A percentile compares a stretch with the other conserved stretches of the same genome.
Evolutionary conservation across 2,329 filamentous ascomycete genomes (phyloP).

Genomic region (Phoma sp.): DNA sequence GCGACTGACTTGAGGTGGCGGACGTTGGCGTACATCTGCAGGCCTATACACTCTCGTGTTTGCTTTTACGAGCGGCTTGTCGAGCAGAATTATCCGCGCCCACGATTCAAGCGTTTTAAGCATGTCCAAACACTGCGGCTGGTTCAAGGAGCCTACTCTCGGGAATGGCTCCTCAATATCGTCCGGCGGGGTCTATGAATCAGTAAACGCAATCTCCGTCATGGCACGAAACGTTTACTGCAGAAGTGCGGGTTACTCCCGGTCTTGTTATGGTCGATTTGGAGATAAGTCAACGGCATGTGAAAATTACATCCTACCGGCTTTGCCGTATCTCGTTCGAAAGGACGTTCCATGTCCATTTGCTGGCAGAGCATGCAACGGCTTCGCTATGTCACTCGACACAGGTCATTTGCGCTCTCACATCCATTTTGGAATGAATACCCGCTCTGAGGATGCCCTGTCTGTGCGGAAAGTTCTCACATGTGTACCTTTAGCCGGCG

Average conservation of each 20-base stretch:
- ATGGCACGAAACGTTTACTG: neutral
- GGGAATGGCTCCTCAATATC: too few species aligned
- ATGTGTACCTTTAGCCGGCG: neutral
- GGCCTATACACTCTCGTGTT: too few species aligned
- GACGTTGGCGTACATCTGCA: constrained; percentile 97
- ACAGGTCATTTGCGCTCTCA: neutral
- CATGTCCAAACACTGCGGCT: neutral
- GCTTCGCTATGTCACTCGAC: neutral
- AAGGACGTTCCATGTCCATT: neutral
- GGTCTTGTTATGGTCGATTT: neutral
- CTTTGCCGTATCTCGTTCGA: neutral
- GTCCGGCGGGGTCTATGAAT: too few species aligned
- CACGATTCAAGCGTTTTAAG: neutral
- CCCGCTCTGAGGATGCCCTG: neutral
- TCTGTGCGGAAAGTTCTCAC: neutral
- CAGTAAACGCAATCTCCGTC: neutral
- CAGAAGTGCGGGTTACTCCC: neutral
- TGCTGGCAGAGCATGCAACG: too few species aligned
- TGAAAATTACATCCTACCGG: neutral
- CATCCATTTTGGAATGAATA: neutral
- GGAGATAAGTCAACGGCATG: neutral
- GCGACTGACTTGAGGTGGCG: constrained; percentile 88
- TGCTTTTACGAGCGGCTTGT: too few species aligned
- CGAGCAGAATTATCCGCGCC: neutral
- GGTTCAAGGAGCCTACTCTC: neutral